Conservation (phyloP, 116 monocot species). For the Posidonia oceanica region DNA sequence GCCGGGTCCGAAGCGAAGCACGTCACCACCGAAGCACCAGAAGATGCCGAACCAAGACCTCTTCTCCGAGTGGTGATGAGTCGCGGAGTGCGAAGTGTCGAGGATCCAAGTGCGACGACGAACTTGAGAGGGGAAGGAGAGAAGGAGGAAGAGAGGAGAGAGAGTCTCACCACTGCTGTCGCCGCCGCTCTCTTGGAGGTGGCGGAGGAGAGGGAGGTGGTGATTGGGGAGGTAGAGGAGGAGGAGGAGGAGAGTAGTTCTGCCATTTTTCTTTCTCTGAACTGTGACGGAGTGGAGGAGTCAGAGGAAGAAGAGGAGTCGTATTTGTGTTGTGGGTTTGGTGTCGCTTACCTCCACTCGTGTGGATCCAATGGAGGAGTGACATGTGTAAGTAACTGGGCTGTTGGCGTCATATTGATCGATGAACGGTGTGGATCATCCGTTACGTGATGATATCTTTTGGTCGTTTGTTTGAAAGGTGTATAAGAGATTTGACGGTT, state of each 20-base stretch:
- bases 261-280: background rate
- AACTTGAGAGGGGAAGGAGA: background rate
- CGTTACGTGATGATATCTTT: too few species aligned
- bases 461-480: too few species aligned
- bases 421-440: background rate
- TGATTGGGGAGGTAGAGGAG: background rate
- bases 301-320: background rate
- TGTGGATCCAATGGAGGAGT: background rate
- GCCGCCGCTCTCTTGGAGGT: background rate
- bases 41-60: background rate
- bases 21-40: background rate
- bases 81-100: background rate
- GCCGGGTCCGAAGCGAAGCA: conserved; percentile 46
- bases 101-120: background rate
- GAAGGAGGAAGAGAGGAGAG: background rate
- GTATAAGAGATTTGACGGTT: too few species aligned
- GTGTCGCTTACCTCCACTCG: background rate
- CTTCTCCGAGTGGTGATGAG: background rate
- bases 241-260: background rate
- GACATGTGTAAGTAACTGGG: background rate
- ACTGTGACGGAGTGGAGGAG: background rate
- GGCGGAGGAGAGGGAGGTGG: background rate
- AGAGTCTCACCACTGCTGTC: background rate
- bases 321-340: background rate
- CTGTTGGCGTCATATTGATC: background rate